Evolutionary conservation across 257 asterid genomes (phyloP), one percentile per base, ranked within the genome.

Genomic region (Solanum chmielewskii): DNA sequence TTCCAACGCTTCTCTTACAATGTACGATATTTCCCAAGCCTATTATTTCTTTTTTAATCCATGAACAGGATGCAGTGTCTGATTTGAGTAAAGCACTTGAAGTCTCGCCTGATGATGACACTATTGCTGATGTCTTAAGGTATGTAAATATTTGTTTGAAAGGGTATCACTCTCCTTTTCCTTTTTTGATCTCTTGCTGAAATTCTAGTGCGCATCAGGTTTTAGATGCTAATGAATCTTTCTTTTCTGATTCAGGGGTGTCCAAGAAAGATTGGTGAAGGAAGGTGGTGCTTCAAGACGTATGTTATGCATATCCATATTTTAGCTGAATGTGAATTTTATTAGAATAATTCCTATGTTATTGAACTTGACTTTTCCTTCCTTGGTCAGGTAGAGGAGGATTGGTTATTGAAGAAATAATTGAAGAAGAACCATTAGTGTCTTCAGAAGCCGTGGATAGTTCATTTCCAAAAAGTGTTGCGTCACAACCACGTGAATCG

Each of bases 21-120:
- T 75, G 56, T 56, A 6, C 85, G 42, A 45, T 75, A 69, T 44
- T 29, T 85, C 5, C 21, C 74, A 42, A 84, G 85, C 88, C 86
- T 60, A 35, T 88, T 84, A 16, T 68, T 86, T 35, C 76, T 12
- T n/a, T 62, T 84, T 52, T 41, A 69, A 74, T 81, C 82, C 77
- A 29, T 88, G 59, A 81, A 83, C 93, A 97, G 98, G 94, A 93
- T 89, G 99, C 99, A 10, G 97, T 96, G 82, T 93, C 94, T 52
- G 99, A 97, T 93, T 93, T 97, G 91, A 89, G 91, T 33, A 96
- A 91, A 90, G 98, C 99, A 44, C 96, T 76, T 89, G 96, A 94
- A 91, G 93, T 91, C 90, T 97, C 98, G 71, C 97, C 96, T 25
- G 98, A 86, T 60, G 98, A 97, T 93, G 99, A 97, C 91, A 97